phyloP scores from a whole-genome alignment of 768 basidiomycete species.

The Sporobolomyces roseus region DNA sequence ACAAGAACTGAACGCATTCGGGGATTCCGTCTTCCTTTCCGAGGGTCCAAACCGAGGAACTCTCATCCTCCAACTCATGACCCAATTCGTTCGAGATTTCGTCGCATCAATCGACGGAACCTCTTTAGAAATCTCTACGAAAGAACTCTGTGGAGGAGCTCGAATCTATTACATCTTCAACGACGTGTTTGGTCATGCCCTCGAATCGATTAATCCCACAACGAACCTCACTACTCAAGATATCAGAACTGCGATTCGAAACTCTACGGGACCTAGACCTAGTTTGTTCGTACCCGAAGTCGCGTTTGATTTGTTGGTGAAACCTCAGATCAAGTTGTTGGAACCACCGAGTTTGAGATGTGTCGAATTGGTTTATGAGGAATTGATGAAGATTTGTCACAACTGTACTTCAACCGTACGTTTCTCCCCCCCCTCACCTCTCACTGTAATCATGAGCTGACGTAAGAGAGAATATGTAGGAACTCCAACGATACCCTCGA shows the following conservation, averaged over 20 bases:
- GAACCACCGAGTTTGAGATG: conserved; percentile 92
- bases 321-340: conserved; percentile 94
- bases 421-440: neutral
- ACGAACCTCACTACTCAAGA: conserved; percentile 87
- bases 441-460: too few species aligned
- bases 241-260: conserved; percentile 95
- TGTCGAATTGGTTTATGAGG: conserved; percentile 97
- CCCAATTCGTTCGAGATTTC: conserved; percentile 90
- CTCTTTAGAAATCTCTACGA: conserved; percentile 91
- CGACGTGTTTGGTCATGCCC: conserved; percentile 90
- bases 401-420: conserved; percentile 65
- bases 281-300: conserved; percentile 95
- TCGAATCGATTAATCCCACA: conserved; percentile 83
- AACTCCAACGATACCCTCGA: conserved; percentile 89
- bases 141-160: conserved; percentile 95
- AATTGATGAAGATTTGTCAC: conserved; percentile 98
- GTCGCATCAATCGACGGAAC: conserved; percentile 96
- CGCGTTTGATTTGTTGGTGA: conserved; percentile 93
- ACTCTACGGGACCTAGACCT: conserved; percentile 93
- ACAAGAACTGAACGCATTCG: conserved; percentile 94
- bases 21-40: conserved; percentile 75
- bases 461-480: conserved; percentile 54
- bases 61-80: conserved; percentile 92
- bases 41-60: conserved; percentile 76
- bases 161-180: conserved; percentile 99